Conservation (phyloP, 331 rosid genomes). For the Rosa hybrid region DNA sequence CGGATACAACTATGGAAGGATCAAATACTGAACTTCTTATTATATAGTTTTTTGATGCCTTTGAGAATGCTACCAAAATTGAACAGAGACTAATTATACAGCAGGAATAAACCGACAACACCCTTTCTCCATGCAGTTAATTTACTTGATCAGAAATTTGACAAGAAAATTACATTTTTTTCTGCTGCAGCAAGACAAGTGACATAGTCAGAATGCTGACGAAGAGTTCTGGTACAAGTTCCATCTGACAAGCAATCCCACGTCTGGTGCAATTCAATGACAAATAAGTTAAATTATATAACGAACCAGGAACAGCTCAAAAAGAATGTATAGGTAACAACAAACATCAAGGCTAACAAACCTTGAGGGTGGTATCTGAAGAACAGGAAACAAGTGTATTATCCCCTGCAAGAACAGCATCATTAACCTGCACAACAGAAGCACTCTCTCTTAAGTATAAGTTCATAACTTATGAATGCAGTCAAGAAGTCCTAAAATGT, state of each 20-base stretch:
- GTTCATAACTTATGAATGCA: constrained; percentile 13
- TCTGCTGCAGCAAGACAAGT: constrained; percentile 90
- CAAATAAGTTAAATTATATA: constrained; percentile 13
- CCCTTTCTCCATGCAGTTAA: constrained; percentile 31
- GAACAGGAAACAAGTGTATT: constrained; percentile 94
- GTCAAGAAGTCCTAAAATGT: background rate
- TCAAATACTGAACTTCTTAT: background rate
- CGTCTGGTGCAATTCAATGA: constrained; percentile 47
- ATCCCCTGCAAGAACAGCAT: constrained; percentile 85
- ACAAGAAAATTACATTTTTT: constrained; percentile 80
- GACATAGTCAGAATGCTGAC: constrained; percentile 92
- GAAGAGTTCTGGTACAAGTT: constrained; percentile 75
- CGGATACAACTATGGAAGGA: background rate
- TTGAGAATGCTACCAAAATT: constrained; percentile 30
- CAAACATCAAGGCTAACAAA: constrained; percentile 38
- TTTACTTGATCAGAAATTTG: constrained; percentile 34
- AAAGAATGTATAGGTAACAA: background rate
- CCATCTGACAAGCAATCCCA: constrained; percentile 85
- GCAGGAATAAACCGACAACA: constrained; percentile 22
- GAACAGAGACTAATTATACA: constrained; percentile 16
- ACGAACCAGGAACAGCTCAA: constrained; percentile 20
- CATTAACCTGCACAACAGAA: constrained; percentile 81
- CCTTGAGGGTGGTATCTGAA: constrained; percentile 97
- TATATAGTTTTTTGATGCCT: constrained; percentile 6
- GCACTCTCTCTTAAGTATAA: constrained; percentile 3